Base-by-base conservation (phyloP, 345 rosid genomes). In the Clarkia xantiana region DNA sequence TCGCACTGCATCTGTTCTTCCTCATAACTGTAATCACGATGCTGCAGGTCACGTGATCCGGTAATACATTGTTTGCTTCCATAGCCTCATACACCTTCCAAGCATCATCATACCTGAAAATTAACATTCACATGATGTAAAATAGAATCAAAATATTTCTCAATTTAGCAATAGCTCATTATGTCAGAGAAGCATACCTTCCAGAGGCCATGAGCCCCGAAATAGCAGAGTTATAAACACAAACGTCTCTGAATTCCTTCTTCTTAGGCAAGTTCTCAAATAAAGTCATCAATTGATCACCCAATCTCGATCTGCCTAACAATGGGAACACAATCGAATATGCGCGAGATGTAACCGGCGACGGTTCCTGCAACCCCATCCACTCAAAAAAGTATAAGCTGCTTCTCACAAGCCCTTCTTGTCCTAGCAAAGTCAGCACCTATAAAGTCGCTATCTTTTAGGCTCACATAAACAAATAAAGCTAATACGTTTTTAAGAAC, bases 311-410 rank as follows among this genome's bases (percentile, higher is more conserved):
- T 56, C 60, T 71, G 23, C 95, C 97, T 51, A 89, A 49, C 18
- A 75, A 38, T 2, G 90, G 81, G 63, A 85, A 89, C 52, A 89
- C 14, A 20, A 85, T 58, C 41, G 95, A 76, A 60, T 72, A 80
- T 25, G 95, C 77, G 38, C 81, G 79, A 44, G 90, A 53, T 0
- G 87, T 68, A 44, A 76, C 74, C 19, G 80, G 82, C 1, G 83
- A 65, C 0, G 87, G 97, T 19, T 69, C 84, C 57, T 80, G 97
- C 58, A 76, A 58, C 51, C 69, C 52, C 97, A 89, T 85, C 95
- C 97, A 89, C 59, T 89, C 95, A 14, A 67, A 78, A 55, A 89
- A 77, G 62, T 89, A 74, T 55, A 89, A 59, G 55, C 85, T 77
- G 22, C 70, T 38, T 50, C 41, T 67, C 18, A 74, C 16, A 58